A percentile compares a stretch with the other conserved stretches of the same genome.
These are phyloP conservation scores for Ceratocystis huliohia DNA, from an alignment of 2,329 filamentous ascomycete species.

Conservation along the genomic window DNA sequence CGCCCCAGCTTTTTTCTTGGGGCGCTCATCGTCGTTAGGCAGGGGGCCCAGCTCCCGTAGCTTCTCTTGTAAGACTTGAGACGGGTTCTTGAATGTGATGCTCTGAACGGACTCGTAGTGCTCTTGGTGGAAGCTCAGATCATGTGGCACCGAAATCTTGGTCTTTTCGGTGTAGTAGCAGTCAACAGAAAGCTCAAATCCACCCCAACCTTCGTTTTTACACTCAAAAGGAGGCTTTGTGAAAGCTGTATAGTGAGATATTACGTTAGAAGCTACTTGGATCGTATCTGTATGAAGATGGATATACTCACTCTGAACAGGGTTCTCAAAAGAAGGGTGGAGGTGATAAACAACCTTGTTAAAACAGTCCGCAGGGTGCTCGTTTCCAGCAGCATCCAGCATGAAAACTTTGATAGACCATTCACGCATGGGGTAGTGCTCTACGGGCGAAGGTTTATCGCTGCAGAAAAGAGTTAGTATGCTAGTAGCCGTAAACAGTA, in stretches of 20 bases:
- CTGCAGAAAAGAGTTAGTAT: conserved; percentile 32
- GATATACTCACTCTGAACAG: conserved; percentile 61
- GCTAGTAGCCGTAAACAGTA: background rate
- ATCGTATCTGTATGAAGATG: background rate
- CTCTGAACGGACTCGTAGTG: conserved; percentile 73
- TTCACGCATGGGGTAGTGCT: conserved; percentile 81
- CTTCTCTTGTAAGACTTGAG: conserved; percentile 64
- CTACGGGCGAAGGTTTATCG: conserved; percentile 66
- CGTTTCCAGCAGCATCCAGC: conserved; percentile 73
- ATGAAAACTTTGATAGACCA: conserved; percentile 84
- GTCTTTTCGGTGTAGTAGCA: conserved; percentile 76
- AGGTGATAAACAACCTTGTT: conserved; percentile 87
- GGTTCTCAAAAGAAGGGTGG: conserved; percentile 84
- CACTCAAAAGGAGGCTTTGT: conserved; percentile 78
- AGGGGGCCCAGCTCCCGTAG: conserved; percentile 77
- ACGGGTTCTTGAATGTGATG: conserved; percentile 85
- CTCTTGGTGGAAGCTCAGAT: conserved; percentile 76
- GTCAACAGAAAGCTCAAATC: conserved; percentile 89
- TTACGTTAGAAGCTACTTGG: background rate
- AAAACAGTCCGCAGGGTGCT: conserved; percentile 72
- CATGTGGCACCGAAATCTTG: conserved; percentile 68
- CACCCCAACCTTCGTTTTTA: conserved; percentile 92
- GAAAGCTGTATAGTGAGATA: conserved; percentile 45
- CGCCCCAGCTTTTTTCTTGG: conserved; percentile 49
- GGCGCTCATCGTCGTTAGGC: conserved; percentile 55